A percentile compares a stretch with the other conserved stretches of the same genome.
phyloP scores from a whole-genome alignment of 768 basidiomycete genomes.

The Hypholoma fasciculare region DNA sequence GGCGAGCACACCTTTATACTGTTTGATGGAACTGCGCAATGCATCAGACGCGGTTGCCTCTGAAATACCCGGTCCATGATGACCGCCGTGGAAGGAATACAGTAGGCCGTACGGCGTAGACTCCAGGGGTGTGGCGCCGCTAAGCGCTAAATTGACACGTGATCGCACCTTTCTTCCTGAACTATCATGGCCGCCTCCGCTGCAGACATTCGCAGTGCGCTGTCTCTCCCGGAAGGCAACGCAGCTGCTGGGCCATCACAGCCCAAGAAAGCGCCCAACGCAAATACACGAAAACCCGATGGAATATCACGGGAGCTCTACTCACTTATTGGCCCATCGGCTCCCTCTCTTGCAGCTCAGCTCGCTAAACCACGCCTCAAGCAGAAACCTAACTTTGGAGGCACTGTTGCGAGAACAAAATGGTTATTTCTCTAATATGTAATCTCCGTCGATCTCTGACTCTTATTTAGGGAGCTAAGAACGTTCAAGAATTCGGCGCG shows the following conservation, averaged over 20 bases:
- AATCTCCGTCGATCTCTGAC: not conserved
- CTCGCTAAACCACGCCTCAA: conserved; percentile 82
- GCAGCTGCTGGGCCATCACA: conserved; percentile 46
- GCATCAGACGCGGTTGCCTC: not conserved
- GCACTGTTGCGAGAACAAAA: conserved; percentile 52
- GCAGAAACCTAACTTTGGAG: conserved; percentile 78
- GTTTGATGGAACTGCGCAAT: not conserved
- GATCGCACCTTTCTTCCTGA: conserved; percentile 16
- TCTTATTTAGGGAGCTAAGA: conserved; percentile 68
- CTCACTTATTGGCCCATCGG: conserved; percentile 92
- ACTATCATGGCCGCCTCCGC: conserved; percentile 65
- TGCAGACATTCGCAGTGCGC: conserved; percentile 82
- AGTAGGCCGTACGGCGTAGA: no score
- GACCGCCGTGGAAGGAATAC: not conserved
- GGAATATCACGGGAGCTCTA: conserved; percentile 94
- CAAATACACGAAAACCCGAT: conserved; percentile 67
- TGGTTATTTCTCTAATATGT: conserved; percentile 50
- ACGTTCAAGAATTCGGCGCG: conserved; percentile 75
- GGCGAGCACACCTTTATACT: not conserved
- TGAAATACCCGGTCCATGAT: not conserved
- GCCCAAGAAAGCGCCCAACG: conserved; percentile 41
- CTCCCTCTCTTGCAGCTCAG: conserved; percentile 80
- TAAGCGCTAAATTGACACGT: conserved; percentile 18
- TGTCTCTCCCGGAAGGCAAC: conserved; percentile 57
- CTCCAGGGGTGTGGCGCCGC: not conserved